These are phyloP conservation scores for Globisporangium paroecandrum DNA, from an alignment of 352 stramenopile species.

Conservation along the genomic window DNA sequence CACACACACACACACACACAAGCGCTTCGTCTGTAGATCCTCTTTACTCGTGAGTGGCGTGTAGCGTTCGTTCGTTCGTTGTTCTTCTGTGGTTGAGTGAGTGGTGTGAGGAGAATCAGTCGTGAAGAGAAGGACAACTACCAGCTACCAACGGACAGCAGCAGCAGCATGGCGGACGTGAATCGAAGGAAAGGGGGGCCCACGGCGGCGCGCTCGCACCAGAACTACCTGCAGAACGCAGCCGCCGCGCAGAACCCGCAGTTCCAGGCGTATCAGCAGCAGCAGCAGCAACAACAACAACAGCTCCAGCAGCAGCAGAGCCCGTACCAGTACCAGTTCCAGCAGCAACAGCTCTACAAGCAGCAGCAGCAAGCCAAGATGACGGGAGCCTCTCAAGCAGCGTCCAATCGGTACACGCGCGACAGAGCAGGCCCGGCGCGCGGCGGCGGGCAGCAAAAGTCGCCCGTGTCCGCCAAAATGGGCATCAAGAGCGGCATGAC, in stretches of 20 bases:
- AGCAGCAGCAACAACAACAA: conserved; percentile 21
- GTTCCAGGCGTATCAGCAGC: conserved; percentile 36
- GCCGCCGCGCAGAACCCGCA: conserved; percentile 26
- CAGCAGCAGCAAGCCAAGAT: conserved; percentile 28
- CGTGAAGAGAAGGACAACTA: not conserved
- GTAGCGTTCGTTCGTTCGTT: conserved; percentile 1
- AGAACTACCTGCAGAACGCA: conserved; percentile 32
- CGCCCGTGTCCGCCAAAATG: conserved; percentile 58
- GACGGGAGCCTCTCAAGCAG: not conserved
- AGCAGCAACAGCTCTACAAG: conserved; percentile 34
- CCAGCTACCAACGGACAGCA: not conserved
- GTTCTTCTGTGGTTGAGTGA: conserved; percentile 5
- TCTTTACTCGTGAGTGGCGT: not conserved
- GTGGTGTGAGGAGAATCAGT: conserved; percentile 3
- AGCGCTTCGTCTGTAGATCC: not conserved
- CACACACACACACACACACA: not conserved
- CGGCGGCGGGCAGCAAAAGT: conserved; percentile 28
- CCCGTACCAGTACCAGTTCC: conserved; percentile 17
- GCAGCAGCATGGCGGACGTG: conserved; percentile 36
- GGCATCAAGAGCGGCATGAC: conserved; percentile 89
- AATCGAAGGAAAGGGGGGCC: conserved; percentile 41
- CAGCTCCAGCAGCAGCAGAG: conserved; percentile 31
- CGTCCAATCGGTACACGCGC: conserved; percentile 15
- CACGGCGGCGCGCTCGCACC: conserved; percentile 35
- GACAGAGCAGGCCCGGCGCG: conserved; percentile 11